Percentiles rank a stretch among this genome's conserved stretches.
Evolutionary conservation across 2,329 filamentous ascomycete genomes (phyloP).

Genomic region (Trichoderma aggressivum): DNA sequence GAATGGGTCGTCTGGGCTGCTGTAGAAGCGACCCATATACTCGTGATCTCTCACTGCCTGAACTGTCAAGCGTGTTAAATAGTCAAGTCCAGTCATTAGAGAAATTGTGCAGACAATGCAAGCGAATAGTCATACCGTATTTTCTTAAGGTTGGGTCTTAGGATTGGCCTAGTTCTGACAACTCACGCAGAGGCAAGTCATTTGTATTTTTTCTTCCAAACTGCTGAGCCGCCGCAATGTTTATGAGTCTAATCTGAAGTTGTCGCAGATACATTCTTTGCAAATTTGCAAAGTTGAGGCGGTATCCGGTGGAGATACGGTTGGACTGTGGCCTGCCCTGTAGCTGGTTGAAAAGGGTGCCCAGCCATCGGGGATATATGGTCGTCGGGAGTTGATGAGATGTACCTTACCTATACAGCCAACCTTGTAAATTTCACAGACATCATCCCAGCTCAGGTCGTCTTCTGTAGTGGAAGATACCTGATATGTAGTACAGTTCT

Average conservation of each 20-base stretch:
- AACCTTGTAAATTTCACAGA: not conserved
- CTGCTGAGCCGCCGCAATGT: not conserved
- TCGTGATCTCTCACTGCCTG: not conserved
- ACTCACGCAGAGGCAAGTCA: not conserved
- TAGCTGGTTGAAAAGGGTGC: not conserved
- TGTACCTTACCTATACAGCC: not conserved
- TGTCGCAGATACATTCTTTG: not conserved
- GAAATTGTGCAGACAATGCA: not conserved
- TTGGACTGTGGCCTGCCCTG: not conserved
- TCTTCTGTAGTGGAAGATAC: not conserved
- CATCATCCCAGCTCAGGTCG: not conserved
- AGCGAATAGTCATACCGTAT: not conserved
- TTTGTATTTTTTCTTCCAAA: not conserved
- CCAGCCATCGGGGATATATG: not conserved
- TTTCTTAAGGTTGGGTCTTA: not conserved
- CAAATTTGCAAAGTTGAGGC: not conserved
- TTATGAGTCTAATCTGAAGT: not conserved
- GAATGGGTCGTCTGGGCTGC: not conserved
- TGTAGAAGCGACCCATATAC: not conserved
- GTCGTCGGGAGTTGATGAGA: not conserved
- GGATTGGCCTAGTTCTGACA: not conserved
- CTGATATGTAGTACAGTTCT: not conserved
- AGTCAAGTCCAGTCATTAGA: not conserved
- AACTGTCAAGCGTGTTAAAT: not conserved
- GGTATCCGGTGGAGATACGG: not conserved